Evolutionary conservation across 495 filamentous ascomycete species (phyloP).

Genomic region (Articulospora tetracladia): DNA sequence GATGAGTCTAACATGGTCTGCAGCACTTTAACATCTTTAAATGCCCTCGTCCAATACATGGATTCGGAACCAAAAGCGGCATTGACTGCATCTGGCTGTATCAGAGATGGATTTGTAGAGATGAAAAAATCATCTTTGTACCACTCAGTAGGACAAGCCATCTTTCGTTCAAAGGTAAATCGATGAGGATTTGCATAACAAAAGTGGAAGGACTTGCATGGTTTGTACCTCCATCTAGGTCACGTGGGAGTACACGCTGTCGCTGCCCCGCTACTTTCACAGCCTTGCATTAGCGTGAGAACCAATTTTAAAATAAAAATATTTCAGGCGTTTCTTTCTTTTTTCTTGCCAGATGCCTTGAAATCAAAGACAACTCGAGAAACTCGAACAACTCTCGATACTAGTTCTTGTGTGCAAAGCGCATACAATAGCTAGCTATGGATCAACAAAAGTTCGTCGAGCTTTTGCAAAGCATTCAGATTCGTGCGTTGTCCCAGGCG

Average conservation of each 20-base stretch:
- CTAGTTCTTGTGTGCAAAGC: constrained; percentile 3
- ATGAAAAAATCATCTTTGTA: constrained; percentile 30
- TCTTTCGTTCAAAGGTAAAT: constrained; percentile 1
- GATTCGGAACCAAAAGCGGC: constrained; percentile 44
- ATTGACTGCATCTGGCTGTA: constrained; percentile 47
- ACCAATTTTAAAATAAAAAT: constrained; percentile 37
- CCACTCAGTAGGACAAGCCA: constrained; percentile 20
- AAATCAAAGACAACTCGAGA: constrained; percentile 2
- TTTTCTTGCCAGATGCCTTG: constrained; percentile 7
- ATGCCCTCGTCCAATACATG: constrained; percentile 50
- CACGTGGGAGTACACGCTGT: constrained; percentile 30
- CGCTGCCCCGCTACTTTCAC: constrained; percentile 34
- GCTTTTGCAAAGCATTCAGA: constrained; percentile 70
- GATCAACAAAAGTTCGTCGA: constrained; percentile 70
- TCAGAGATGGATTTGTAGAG: constrained; percentile 45
- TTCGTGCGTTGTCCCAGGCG: constrained; percentile 51
- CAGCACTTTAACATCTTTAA: constrained; percentile 36
- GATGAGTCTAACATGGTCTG: constrained; percentile 45
- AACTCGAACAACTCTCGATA: not conserved
- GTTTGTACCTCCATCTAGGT: no score
- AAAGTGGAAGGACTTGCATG: not conserved
- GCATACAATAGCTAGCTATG: constrained; percentile 40
- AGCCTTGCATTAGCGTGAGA: constrained; percentile 6
- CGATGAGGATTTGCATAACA: not conserved
- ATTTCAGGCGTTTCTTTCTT: constrained; percentile 17